phyloP scores from a whole-genome alignment of 768 basidiomycete genomes.

The Mycena vitilis region DNA sequence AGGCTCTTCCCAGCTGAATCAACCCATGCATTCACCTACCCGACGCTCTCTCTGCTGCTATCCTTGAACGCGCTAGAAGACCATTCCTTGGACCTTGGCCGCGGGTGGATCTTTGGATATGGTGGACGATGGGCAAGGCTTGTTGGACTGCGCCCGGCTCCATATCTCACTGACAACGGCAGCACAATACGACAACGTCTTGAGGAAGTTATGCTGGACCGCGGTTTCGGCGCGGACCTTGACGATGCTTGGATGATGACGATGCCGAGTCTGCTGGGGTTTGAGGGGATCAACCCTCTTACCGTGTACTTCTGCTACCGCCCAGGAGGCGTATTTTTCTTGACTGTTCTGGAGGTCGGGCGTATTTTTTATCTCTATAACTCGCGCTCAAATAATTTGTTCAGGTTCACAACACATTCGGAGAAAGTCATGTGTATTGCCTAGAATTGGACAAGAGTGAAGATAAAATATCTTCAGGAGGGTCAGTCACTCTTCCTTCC shows the following conservation, averaged over 20 bases:
- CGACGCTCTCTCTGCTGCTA: conserved; percentile 66
- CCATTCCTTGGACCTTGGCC: conserved; percentile 56
- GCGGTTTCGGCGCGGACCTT: conserved; percentile 45
- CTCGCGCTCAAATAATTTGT: conserved; percentile 10
- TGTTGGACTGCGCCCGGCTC: conserved; percentile 57
- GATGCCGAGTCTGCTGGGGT: conserved; percentile 76
- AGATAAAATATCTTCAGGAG: conserved; percentile 48
- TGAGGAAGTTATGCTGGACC: conserved; percentile 45
- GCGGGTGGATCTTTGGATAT: conserved; percentile 68
- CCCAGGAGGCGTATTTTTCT: conserved; percentile 45
- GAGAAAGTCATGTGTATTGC: conserved; percentile 72
- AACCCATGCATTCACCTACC: conserved; percentile 69
- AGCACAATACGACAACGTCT: conserved; percentile 57
- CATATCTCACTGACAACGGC: conserved; percentile 54
- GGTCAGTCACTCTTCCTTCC: conserved; percentile 42
- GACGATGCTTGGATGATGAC: conserved; percentile 78
- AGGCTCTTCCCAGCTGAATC: conserved; percentile 61
- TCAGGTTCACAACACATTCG: conserved; percentile 81
- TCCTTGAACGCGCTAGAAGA: conserved; percentile 66
- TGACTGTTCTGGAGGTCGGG: conserved; percentile 68
- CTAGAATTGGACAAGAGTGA: conserved; percentile 59
- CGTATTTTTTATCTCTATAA: neutral
- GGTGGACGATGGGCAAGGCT: conserved; percentile 57
- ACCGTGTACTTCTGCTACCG: conserved; percentile 76
- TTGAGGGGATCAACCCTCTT: conserved; percentile 78